A percentile compares a stretch with the other conserved stretches of the same genome.
phyloP scores from a whole-genome alignment of 2,329 filamentous ascomycete species.

The Trichoderma sp. region DNA sequence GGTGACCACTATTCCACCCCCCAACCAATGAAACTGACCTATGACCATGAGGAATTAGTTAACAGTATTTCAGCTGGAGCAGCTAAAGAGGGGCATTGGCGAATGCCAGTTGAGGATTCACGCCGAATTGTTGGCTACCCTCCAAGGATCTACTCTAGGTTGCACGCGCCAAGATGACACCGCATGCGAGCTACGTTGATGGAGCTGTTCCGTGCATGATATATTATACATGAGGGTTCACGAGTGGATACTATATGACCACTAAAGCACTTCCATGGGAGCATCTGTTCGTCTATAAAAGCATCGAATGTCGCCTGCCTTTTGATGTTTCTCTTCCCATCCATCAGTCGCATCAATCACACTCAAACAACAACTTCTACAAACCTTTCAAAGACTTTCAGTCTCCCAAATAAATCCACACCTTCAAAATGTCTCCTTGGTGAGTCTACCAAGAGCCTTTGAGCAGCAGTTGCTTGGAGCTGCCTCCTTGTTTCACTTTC shows the following conservation, averaged over 20 bases:
- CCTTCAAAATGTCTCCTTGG: constrained; percentile 18
- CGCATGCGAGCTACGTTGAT: neutral
- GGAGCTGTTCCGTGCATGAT: neutral
- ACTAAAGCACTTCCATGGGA: neutral
- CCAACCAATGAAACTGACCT: neutral
- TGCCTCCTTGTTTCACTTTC: neutral
- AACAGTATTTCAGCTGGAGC: neutral
- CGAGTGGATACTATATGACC: neutral
- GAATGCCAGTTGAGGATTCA: neutral
- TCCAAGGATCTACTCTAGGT: neutral
- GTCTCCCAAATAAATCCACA: neutral
- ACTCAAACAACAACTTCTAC: neutral
- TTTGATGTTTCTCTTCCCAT: neutral
- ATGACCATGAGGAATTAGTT: neutral
- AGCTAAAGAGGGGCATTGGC: neutral
- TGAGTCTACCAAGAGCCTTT: neutral
- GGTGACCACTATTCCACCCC: neutral
- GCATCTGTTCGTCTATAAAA: constrained; percentile 4
- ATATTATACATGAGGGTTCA: neutral
- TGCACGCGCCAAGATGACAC: neutral
- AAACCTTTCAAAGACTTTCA: neutral
- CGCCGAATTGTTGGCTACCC: neutral
- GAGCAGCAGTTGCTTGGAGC: neutral
- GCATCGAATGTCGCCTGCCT: neutral
- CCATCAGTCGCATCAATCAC: neutral